Base-by-base conservation (phyloP, 2,329 filamentous ascomycete species). In the Beauveria sp. region DNA sequence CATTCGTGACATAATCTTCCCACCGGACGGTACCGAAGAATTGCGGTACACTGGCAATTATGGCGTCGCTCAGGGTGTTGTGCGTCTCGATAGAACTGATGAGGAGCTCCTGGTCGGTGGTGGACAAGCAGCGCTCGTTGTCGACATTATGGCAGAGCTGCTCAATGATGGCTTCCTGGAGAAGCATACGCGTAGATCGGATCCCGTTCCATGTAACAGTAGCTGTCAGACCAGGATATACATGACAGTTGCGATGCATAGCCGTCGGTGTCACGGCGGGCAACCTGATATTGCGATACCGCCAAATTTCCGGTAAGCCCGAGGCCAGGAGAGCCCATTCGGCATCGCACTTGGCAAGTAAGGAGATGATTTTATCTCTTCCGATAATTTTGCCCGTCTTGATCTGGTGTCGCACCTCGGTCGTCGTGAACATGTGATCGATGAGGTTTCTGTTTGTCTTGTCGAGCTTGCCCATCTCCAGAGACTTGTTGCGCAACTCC, bases 131-230 rank as follows among this genome's bases (percentile, higher is more conserved):
- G 59, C 3, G 67, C 63, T n/a, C 67, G 44, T 69, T 67, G 22
- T 70, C 63, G 34, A 69, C 71, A 59, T 71, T 69, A 48, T 67
- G 70, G 62, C 73, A 75, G 3, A 81, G 71, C 61, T 78, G 72
- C 47, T 76, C 71, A 22, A 80, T 68, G 26, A 80, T 73, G 6
- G 77, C 78, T 66, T 82, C 79, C 52, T 80, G 72, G 7, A 80
- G 67, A 24, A 82, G 70, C 65, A 81, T 75, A 26, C 79, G 73
- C 61, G 76, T 74, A 10, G 75, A 75, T 24, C 78, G 74, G 61
- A 81, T 70, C 60, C 73, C 72, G 64, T 80, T 82, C 79, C 79
- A 82, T 12, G 76, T 71, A 2, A 77, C 77, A 30, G 77, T 76
- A 54, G 79, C 71, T 10, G 72, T 71, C n/a, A 77, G 68, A n/a